Percentiles rank a stretch among this genome's conserved stretches.
Evolutionary conservation across 2,329 filamentous ascomycete genomes (phyloP).

Genomic region (Elsinoe perseae): DNA sequence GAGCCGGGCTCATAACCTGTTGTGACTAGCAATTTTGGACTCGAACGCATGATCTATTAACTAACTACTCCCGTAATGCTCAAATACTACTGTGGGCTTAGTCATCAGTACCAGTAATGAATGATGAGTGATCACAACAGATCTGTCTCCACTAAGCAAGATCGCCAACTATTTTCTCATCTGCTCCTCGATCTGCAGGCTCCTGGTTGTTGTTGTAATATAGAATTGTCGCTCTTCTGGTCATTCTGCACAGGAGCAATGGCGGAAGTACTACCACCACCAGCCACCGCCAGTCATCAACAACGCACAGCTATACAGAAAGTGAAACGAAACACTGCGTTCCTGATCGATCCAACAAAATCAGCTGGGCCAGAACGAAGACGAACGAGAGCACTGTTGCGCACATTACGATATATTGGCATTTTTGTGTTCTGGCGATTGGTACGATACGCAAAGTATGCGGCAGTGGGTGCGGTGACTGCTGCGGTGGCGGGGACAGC

Average conservation of each 20-base stretch:
- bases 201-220: no score
- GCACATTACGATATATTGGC: slow-evolving; percentile 31
- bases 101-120: no score
- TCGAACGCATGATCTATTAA: no score
- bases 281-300: neutral
- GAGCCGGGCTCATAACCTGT: no score
- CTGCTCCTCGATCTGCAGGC: no score
- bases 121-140: no score
- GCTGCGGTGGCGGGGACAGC: slow-evolving; percentile 34
- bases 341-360: slow-evolving; percentile 32
- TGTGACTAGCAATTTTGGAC: no score
- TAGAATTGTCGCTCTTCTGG: no score
- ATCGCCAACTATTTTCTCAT: no score
- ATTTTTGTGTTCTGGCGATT: slow-evolving; percentile 39
- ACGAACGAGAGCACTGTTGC: slow-evolving; percentile 35
- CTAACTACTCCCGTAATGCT: no score
- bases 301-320: slow-evolving; percentile 8
- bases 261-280: neutral
- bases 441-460: slow-evolving; percentile 38
- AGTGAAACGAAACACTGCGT: slow-evolving; percentile 29
- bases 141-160: neutral
- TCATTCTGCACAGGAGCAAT: neutral
- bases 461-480: slow-evolving; percentile 34
- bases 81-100: no score
- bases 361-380: slow-evolving; percentile 27